Percentiles rank a stretch among this genome's conserved stretches.
Evolutionary conservation across 345 rosid species (phyloP).

Genomic region (Acer yangbiense): DNA sequence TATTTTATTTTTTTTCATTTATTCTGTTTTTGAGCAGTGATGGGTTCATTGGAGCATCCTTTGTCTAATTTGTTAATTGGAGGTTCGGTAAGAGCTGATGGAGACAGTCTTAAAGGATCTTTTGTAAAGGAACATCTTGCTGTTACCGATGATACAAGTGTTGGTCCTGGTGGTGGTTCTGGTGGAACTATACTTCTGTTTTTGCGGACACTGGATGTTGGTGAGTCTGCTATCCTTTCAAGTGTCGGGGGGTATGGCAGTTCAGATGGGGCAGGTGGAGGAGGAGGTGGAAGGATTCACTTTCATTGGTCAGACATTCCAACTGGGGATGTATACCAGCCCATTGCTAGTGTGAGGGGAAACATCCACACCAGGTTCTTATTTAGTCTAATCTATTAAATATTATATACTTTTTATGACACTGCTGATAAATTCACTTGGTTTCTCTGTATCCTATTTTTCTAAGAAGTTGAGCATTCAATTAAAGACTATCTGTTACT

Average conservation of each 20-base stretch:
- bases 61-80: slow-evolving; percentile 73
- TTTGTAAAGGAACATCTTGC: slow-evolving; percentile 28
- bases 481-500: neutral
- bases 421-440: neutral
- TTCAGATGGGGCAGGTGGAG: slow-evolving; percentile 85
- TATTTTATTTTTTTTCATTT: slow-evolving; percentile 12
- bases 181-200: slow-evolving; percentile 93
- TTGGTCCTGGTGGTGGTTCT: slow-evolving; percentile 94
- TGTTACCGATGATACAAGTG: slow-evolving; percentile 29
- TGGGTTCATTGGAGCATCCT: slow-evolving; percentile 97
- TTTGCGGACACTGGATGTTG: slow-evolving; percentile 60
- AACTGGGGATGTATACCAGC: slow-evolving; percentile 98
- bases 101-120: slow-evolving; percentile 60
- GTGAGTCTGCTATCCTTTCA: slow-evolving; percentile 73
- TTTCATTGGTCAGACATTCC: slow-evolving; percentile 98
- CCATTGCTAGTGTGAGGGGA: slow-evolving; percentile 88
- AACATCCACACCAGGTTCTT: slow-evolving; percentile 66
- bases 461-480: neutral
- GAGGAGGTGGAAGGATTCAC: slow-evolving; percentile 99
- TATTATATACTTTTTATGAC: neutral
- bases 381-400: slow-evolving; percentile 10
- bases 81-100: slow-evolving; percentile 85
- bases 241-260: slow-evolving; percentile 89
- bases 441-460: slow-evolving; percentile 7
- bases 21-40: slow-evolving; percentile 54